Base-by-base conservation (phyloP, 306 rosid genomes). In the Prunus campanulata region DNA sequence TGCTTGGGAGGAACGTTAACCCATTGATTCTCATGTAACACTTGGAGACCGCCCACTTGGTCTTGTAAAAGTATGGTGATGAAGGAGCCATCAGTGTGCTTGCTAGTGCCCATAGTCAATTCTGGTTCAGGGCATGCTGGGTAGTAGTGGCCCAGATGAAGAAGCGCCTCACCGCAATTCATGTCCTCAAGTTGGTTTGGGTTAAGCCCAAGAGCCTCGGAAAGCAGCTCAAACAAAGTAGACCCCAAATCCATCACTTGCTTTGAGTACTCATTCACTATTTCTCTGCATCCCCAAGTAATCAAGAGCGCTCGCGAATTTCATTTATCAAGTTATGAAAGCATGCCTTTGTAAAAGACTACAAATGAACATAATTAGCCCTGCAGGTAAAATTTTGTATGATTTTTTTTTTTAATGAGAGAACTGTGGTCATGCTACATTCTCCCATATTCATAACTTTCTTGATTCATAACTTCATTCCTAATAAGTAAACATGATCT, bases 1-100 rank as follows among this genome's bases (percentile, higher is more conserved):
- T 72, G 46, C 6, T 60, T 25, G 5, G 79, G 84, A 19, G 30
- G 16, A 2, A 84, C 74, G 24, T 68, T 71, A 20, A 80, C 46
- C 87, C 87, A 80, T 4, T 77, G 18, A 63, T 73, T 61, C 0
- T 63, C 20, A 2, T 71, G 47, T 3, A 50, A 46, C 35, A 80
- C 63, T 67, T 84, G 84, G 35, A 84, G 87, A 8, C 87, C 87
- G 7, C 87, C 87, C 8, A 77, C 8, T 1, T 77, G 74, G 74
- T 84, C 87, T 73, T 84, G 84, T 49, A 84, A 22, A 22, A 84
- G 71, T 50, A 84, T 50, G 0, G 82, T 80, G 25, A 84, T 11
- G 74, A 80, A 83, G 44, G 13, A 22, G 6, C 25, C 25, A 25
- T 25, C 25, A 1, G 25, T 25, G 25, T 25, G 25, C 25, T 25